Base-by-base conservation (phyloP, 2,329 filamentous ascomycete genomes). In the Teratosphaeriaceae sp. region DNA sequence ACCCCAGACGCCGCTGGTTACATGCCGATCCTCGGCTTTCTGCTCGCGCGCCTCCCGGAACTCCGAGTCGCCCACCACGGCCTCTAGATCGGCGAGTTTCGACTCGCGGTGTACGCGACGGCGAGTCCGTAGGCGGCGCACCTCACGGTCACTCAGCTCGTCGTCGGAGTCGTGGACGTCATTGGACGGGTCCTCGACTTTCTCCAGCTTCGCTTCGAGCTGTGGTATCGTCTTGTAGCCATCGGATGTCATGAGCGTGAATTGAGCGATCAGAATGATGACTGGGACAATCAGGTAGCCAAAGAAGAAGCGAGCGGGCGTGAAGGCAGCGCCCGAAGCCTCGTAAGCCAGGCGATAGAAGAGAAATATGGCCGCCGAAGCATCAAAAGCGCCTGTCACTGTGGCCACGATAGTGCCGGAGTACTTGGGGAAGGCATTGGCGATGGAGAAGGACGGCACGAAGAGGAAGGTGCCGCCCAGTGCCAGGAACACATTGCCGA, bases 1-100 rank as follows among this genome's bases (percentile, higher is more conserved):
- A 20, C 89, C 89, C 87, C 87, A 94, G 20, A 95, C 84, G 5
- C 86, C 87, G 19, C 81, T 85, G 8, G 74, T 76, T 11, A 42
- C 37, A 15, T 45, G 44, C 8, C 46, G 43, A 12, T 54, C 48
- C 29, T 51, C 51, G 15, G 54, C 46, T 12, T 50, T 46, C 35
- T 51, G 38, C 19, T 48, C 48, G 38, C 78, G 72, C 47, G 84
- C 82, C 58, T 82, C 83, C 53, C 74, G 73, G 59, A 84, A 82
- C 62, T 89, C 84, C 36, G 62, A 58, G 51, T 55, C 55, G 20
- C 85, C 85, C 0, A 95, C 70, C 3, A 95, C 73, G 41, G 80
- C 76, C 43, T 87, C 83, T 44, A 94, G 83, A 51, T 88, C 83
- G 21, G 77, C 76, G 20, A 85, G 75, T 37, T 86, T 75, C 31